Percentiles rank a stretch among this genome's conserved stretches.
Conservation (phyloP, 176 grass and related monocot genomes). For the Phoenix roebelenii region DNA sequence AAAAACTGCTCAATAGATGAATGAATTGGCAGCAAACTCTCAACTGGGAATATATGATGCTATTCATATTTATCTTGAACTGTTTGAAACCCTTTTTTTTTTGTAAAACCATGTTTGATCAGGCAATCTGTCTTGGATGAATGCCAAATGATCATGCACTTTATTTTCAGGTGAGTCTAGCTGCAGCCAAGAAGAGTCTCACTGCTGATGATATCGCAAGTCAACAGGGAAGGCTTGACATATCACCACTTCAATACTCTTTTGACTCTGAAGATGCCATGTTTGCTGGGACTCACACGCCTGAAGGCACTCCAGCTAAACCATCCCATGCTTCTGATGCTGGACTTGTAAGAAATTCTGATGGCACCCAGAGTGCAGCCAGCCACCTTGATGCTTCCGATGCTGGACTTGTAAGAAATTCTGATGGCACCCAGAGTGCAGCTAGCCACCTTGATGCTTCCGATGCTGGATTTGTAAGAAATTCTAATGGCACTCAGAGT, state of each 20-base stretch:
- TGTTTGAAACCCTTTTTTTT: no score
- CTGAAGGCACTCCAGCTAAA: conserved; percentile 34
- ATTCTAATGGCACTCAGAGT: conserved; percentile 3
- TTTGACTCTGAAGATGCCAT: conserved; percentile 65
- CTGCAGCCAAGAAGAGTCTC: conserved; percentile 69
- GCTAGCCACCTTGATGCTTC: conserved; percentile 44
- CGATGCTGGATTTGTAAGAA: conserved; percentile 26
- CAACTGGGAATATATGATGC: no score
- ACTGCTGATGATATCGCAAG: conserved; percentile 30
- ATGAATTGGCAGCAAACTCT: no score
- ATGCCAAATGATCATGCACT: no score
- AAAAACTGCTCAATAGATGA: no score
- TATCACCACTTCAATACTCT: conserved; percentile 24
- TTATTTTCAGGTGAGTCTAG: conserved; percentile 58
- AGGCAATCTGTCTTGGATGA: no score
- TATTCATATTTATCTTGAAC: no score
- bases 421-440: not conserved
- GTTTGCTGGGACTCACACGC: conserved; percentile 45
- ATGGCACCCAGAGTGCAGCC: conserved; percentile 26
- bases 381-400: conserved; percentile 39
- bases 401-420: conserved; percentile 25
- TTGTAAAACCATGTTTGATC: no score
- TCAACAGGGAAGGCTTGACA: conserved; percentile 23
- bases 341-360: conserved; percentile 29
- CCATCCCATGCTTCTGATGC: conserved; percentile 24